phyloP scores from a whole-genome alignment of 139 green algal species.

The Volvox africanus region DNA sequence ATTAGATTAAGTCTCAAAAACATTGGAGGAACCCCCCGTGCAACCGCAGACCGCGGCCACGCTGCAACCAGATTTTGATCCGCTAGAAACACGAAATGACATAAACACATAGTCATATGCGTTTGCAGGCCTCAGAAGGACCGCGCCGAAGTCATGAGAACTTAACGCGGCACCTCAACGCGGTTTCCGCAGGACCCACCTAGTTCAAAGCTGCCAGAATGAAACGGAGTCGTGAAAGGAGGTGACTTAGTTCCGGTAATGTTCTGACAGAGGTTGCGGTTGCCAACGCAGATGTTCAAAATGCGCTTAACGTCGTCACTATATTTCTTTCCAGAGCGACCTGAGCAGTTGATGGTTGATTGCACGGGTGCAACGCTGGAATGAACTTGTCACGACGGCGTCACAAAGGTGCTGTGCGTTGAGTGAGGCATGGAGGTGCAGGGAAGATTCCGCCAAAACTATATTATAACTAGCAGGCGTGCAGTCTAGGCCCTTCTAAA shows the following conservation, averaged over 20 bases:
- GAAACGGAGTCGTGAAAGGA: not conserved
- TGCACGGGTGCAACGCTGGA: not conserved
- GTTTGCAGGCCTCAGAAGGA: too few species aligned
- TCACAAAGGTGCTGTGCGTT: conserved; percentile 1
- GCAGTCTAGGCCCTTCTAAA: not conserved
- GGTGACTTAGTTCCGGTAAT: not conserved
- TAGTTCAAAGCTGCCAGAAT: not conserved
- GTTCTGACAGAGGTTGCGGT: not conserved
- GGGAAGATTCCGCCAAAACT: conserved; percentile 20
- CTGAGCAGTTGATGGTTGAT: not conserved
- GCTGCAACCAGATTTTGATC: too few species aligned
- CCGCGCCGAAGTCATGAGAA: too few species aligned
- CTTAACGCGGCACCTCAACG: not conserved
- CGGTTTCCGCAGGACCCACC: conserved; percentile 7
- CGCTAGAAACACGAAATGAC: too few species aligned
- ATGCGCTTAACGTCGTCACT: not conserved
- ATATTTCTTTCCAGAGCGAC: not conserved
- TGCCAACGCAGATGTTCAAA: conserved; percentile 6
- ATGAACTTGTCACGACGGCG: not conserved
- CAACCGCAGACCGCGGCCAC: not conserved
- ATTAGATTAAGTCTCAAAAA: too few species aligned
- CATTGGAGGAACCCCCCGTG: not conserved
- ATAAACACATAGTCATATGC: too few species aligned
- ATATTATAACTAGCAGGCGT: not conserved
- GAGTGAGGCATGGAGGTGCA: not conserved